Percentiles rank a stretch among this genome's conserved stretches.
These are phyloP conservation scores for Pinus tabuliformis DNA, from an alignment of 75 land plant species.

Conservation along the genomic window DNA sequence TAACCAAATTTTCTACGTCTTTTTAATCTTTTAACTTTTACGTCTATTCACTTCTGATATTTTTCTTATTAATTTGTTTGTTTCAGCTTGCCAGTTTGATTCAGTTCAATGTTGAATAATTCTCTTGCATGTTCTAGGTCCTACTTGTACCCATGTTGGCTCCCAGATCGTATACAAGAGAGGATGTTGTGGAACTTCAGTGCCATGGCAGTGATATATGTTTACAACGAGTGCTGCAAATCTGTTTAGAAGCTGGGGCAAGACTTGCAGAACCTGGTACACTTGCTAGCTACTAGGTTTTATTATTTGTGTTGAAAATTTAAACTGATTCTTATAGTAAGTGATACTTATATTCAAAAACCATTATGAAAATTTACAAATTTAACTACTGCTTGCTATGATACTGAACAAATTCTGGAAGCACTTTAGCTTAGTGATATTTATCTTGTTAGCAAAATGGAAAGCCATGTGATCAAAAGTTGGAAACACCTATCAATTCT, in stretches of 20 bases:
- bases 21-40: neutral
- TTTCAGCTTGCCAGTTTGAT: neutral
- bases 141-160: slow-evolving; percentile 93
- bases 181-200: slow-evolving; percentile 96
- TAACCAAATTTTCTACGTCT: neutral
- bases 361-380: no score
- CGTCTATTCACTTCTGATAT: neutral
- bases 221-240: slow-evolving; percentile 69
- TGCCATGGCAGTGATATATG: slow-evolving; percentile 98
- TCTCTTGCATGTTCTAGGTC: slow-evolving; percentile 42
- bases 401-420: no score
- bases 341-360: neutral
- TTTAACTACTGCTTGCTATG: no score
- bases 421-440: no score
- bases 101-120: neutral
- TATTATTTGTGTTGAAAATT: slow-evolving; percentile 1
- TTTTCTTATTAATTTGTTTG: neutral
- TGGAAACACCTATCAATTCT: no score
- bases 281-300: neutral
- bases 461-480: no score
- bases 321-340: neutral
- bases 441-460: no score
- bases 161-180: slow-evolving; percentile 93
- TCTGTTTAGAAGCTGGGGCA: slow-evolving; percentile 94
- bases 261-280: slow-evolving; percentile 96